Conservation (phyloP, 148 eudicot genomes). For the Rhododendron mucronatum region DNA sequence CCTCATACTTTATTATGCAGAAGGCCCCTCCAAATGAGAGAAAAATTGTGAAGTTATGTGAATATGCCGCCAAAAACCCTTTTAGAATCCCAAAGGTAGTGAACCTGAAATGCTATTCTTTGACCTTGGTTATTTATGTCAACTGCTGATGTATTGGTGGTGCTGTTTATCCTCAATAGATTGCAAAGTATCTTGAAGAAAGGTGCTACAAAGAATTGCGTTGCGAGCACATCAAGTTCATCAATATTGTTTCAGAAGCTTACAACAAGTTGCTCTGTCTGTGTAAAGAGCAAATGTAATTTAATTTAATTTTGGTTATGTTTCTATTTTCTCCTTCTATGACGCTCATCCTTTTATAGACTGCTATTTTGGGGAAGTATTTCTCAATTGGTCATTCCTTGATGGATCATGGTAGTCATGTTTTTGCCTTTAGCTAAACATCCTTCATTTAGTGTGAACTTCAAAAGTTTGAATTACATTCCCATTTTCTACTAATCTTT, state of each 20-base stretch:
- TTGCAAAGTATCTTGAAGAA: conserved; percentile 85
- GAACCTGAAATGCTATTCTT: not conserved
- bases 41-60: conserved; percentile 81
- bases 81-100: conserved; percentile 83
- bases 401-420: not conserved
- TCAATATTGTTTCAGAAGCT: conserved; percentile 52
- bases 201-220: conserved; percentile 86
- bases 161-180: conserved; percentile 32
- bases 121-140: not conserved
- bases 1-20: conserved; percentile 33
- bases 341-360: not conserved
- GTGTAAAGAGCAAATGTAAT: conserved; percentile 88
- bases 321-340: not conserved
- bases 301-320: conserved; percentile 2
- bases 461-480: not conserved
- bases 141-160: conserved; percentile 1
- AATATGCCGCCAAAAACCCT: conserved; percentile 98
- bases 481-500: not conserved
- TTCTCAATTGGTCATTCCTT: not conserved
- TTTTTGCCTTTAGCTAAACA: not conserved
- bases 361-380: not conserved
- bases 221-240: conserved; percentile 51
- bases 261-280: conserved; percentile 67
- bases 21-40: conserved; percentile 65
- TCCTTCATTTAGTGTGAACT: not conserved